A percentile compares a stretch with the other conserved stretches of the same genome.
Conservation (phyloP, 306 rosid species). For the Lupinus albus region DNA sequence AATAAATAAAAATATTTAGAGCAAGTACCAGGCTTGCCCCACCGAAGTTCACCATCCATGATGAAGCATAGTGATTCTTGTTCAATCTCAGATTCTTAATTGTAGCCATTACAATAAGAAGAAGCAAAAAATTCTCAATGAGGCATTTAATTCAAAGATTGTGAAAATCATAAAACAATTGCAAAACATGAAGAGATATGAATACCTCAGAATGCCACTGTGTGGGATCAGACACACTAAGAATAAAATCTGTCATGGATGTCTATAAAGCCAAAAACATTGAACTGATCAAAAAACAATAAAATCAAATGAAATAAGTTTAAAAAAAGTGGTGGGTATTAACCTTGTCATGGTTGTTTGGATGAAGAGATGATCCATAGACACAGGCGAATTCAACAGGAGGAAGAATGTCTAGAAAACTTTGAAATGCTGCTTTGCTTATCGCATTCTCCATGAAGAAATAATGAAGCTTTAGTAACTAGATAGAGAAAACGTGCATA, state of each 20-base stretch:
- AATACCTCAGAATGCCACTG: conserved; percentile 84
- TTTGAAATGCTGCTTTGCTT: conserved; percentile 24
- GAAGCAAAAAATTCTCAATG: not conserved
- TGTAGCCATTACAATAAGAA: conserved; percentile 29
- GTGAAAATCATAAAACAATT: conserved; percentile 23
- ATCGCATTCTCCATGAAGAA: conserved; percentile 39
- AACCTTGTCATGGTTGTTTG: conserved; percentile 54
- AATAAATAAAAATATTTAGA: conserved; percentile 33
- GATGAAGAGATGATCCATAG: conserved; percentile 62
- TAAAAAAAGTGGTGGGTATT: not conserved
- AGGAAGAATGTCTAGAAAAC: conserved; percentile 52
- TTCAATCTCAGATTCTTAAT: conserved; percentile 77
- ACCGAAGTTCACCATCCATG: conserved; percentile 78
- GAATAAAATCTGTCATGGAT: conserved; percentile 57
- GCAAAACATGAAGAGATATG: conserved; percentile 28
- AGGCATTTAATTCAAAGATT: conserved; percentile 16
- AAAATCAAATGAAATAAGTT: not conserved
- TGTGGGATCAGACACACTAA: conserved; percentile 64
- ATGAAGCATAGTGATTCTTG: conserved; percentile 83
- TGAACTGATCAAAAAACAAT: conserved; percentile 17
- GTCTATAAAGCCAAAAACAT: conserved; percentile 42
- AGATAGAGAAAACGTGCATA: too few species aligned
- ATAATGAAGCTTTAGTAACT: not conserved
- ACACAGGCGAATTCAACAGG: conserved; percentile 59
- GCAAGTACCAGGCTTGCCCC: conserved; percentile 76